Evolutionary conservation across 2,329 filamentous ascomycete genomes (phyloP), one percentile per base, ranked within the genome.

Genomic region (Nemania bipapillata): DNA sequence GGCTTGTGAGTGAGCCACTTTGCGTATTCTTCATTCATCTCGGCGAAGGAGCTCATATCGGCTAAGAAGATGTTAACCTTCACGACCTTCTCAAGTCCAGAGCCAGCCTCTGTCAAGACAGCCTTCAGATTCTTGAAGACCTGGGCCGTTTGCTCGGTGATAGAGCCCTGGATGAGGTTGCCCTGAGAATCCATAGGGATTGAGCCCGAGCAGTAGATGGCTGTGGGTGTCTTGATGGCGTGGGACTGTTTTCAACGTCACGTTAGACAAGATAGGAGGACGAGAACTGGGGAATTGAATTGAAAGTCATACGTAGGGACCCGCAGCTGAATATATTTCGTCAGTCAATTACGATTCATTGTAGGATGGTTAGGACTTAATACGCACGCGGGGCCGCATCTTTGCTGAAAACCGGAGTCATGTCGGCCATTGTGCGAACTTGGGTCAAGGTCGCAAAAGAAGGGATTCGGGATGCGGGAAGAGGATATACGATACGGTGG

Each of bases 61-160:
- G 91, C 91, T 70, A 98, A 84, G 86, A 97, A 98, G 78, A 97
- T 91, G 79, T 90, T 93, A 75, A 94, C 92, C 87, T 97, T 97
- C 83, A 97, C 92, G 54, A 97, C 91, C 81, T 90, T 92, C 72
- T 88, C 82, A 67, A 98, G 86, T 60, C 87, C 88, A 24, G 92
- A 94, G 62, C 92, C 93, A 26, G 94, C 93, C 75, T 90, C 93
- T 69, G 89, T 87, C 59, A 98, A 89, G 65, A 98, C 93, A 50
- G 92, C 92, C 80, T 91, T 87, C 77, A 97, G 87, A 82, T 96
- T 97, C 81, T 91, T 84, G 80, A 93, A 85, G 81, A 86, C 89
- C 73, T 85, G 83, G 60, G 82, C 82, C 30, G 88, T 90, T 83
- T 89, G 88, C 74, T 94, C 83, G 77, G 84, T 84, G 73, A 91